phyloP scores from a whole-genome alignment of 169 alveolate genomes.

The Gregarina niphandrodes region DNA sequence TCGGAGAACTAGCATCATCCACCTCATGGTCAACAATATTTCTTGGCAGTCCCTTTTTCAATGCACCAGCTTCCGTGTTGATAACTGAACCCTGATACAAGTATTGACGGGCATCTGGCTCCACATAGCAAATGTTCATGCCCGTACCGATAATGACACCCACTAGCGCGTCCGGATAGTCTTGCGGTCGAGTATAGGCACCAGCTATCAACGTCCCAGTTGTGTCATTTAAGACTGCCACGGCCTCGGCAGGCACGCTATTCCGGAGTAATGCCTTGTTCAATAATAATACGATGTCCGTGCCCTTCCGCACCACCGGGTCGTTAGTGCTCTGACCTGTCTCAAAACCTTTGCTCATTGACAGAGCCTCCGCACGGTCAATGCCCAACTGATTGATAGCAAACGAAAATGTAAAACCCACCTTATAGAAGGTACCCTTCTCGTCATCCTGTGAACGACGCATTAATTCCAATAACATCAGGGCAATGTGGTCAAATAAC shows the following conservation, averaged over 20 bases:
- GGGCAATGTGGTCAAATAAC: constrained; percentile 45
- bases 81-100: constrained; percentile 51
- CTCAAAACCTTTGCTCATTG: constrained; percentile 69
- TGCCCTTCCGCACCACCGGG: constrained; percentile 57
- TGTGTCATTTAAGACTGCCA: constrained; percentile 53
- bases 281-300: constrained; percentile 47
- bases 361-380: neutral
- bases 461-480: constrained; percentile 24
- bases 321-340: constrained; percentile 57
- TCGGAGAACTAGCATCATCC: constrained; percentile 30
- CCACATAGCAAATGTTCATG: constrained; percentile 51
- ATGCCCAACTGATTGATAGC: neutral
- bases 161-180: constrained; percentile 37
- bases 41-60: constrained; percentile 44
- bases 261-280: constrained; percentile 44
- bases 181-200: constrained; percentile 41
- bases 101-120: constrained; percentile 43
- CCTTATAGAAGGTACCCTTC: no score
- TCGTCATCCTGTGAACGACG: no score
- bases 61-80: constrained; percentile 57
- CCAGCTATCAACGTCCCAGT: constrained; percentile 59
- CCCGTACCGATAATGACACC: constrained; percentile 66
- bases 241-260: constrained; percentile 37
- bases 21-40: constrained; percentile 47
- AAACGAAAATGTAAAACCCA: neutral